Evolutionary conservation across 192 early-diverging fungal genomes (phyloP), one percentile per base, ranked within the genome.

Genomic region (Gryganskiella cystojenkinii): DNA sequence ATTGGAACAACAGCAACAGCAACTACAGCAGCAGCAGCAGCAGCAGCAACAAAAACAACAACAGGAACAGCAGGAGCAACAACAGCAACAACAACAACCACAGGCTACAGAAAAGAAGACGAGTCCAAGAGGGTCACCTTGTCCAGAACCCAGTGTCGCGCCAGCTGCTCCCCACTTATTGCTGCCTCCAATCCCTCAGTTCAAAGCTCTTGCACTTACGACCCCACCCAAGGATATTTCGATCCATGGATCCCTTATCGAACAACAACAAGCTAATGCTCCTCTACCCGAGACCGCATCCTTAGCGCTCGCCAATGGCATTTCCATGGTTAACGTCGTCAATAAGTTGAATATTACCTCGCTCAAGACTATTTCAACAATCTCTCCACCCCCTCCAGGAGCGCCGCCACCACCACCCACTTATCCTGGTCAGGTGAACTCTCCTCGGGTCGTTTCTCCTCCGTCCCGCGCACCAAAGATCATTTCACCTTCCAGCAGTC

Each of bases 281-380:
- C 64, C 44, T 2, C 33, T 76, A 22, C 72, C 72, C 1, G 72
- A 76, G 49, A 78, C 74, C 7, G 74, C 74, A 24, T 69, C 67
- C 13, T 22, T 78, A 28, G 66, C 60, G 4, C 67, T 78, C 35
- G 52, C 74, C 1, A 78, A 44, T 40, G 66, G 74, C 30, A 43
- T 69, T 19, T 64, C 66, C 4, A 67, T 68, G 60, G 73, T 45
- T 10, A 51, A 64, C 0, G 63, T 73, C 0, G 56, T 66, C 28
- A 64, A 37, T 25, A 73, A 73, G 40, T 27, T 73, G 70, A 64
- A 56, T 33, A 9, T 64, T 2, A 56, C 56, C 9, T 52, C 37
- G 6, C n/a, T 73, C 20, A 64, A 65, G 25, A 66, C 45, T 24
- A 73, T 73, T 27, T 73, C 71, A 3, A 73, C 71, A 0, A 73